A percentile compares a stretch with the other conserved stretches of the same genome.
Conservation (phyloP, 306 rosid species). For the Castanopsis chinensis region DNA sequence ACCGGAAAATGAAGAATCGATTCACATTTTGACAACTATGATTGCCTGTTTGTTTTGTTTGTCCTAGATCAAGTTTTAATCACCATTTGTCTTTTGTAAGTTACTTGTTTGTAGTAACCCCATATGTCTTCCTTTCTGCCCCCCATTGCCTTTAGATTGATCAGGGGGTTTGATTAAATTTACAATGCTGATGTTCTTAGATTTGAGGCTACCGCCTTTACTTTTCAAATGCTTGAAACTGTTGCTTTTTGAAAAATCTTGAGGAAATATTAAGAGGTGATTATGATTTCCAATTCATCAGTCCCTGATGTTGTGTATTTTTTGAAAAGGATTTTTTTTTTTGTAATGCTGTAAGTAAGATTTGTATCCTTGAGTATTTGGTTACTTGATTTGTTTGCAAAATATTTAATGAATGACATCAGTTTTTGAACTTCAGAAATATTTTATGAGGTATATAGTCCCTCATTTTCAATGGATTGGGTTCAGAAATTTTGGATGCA, state of each 20-base stretch:
- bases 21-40: not conserved
- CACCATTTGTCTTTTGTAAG: not conserved
- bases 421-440: no score
- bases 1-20: no score
- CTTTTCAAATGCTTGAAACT: not conserved
- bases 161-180: not conserved
- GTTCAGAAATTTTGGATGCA: no score
- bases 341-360: no score
- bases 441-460: no score
- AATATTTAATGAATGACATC: no score
- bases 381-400: no score
- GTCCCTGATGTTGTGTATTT: not conserved
- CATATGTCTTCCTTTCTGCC: not conserved
- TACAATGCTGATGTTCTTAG: not conserved
- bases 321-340: not conserved
- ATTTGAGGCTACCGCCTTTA: not conserved
- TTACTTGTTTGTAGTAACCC: not conserved
- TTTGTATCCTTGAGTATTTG: no score
- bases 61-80: not conserved
- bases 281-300: no score
- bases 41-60: not conserved
- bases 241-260: not conserved
- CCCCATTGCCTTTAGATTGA: not conserved
- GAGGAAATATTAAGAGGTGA: not conserved
- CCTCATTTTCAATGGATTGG: no score